A percentile compares a stretch with the other conserved stretches of the same genome.
phyloP scores from a whole-genome alignment of 2,329 filamentous ascomycete genomes.

The Calycina herbarum region DNA sequence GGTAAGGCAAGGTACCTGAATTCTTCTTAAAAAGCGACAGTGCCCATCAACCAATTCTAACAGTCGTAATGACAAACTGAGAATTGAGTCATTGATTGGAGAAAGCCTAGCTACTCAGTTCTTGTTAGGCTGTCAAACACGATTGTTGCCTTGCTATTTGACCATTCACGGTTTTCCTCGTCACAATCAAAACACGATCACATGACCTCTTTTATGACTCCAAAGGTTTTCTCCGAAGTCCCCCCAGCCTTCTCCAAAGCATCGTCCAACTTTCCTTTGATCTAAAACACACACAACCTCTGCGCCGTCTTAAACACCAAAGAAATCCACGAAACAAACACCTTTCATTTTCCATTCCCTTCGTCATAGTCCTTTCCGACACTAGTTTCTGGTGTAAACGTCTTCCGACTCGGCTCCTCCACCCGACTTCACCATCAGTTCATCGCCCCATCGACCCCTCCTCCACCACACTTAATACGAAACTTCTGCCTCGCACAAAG shows the following conservation, averaged over 20 bases:
- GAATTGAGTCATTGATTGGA: no score
- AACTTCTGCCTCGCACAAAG: neutral
- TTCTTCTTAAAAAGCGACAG: no score
- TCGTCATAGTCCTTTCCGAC: neutral
- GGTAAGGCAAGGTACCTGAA: no score
- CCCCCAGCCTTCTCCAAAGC: constrained; percentile 1
- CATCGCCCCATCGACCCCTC: constrained; percentile 1
- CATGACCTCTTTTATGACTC: neutral
- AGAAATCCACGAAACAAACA: constrained; percentile 8
- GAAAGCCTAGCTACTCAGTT: no score
- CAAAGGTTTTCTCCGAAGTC: neutral
- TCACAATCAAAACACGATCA: neutral
- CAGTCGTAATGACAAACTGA: no score
- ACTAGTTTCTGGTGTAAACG: neutral
- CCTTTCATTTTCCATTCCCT: neutral
- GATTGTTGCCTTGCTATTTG: neutral
- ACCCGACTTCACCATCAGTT: neutral
- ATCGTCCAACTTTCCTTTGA: neutral
- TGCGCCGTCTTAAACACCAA: neutral
- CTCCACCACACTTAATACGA: constrained; percentile 4
- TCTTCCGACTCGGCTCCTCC: neutral
- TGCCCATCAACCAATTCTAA: no score
- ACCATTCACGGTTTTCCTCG: neutral
- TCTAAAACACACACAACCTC: neutral
- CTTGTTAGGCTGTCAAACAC: neutral